Evolutionary conservation across 371 early-diverging fungal genomes (phyloP).

Genomic region (Mortierella sp.): DNA sequence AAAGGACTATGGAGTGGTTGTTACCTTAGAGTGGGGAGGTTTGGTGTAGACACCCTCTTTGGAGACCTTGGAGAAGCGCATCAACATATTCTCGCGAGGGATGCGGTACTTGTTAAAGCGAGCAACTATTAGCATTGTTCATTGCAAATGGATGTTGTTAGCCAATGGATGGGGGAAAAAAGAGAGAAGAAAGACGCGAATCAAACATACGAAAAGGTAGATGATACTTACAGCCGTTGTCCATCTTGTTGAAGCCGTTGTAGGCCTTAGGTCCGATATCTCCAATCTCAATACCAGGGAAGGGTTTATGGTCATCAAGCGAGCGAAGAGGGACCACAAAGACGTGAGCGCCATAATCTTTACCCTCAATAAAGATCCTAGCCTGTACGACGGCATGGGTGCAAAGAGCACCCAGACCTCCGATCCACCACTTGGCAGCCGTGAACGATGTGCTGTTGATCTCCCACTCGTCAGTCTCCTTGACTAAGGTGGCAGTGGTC

Average conservation of each 20-base stretch:
- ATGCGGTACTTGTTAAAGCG: constrained; percentile 67
- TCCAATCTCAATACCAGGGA: constrained; percentile 87
- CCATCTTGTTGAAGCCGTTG: constrained; percentile 75
- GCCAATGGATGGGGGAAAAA: not conserved
- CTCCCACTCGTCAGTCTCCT: constrained; percentile 86
- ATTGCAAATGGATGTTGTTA: not conserved
- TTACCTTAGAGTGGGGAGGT: constrained; percentile 74
- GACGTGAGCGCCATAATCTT: constrained; percentile 84
- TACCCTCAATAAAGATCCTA: constrained; percentile 80
- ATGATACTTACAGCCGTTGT: constrained; percentile 55
- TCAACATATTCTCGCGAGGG: constrained; percentile 80
- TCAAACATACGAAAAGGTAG: not conserved
- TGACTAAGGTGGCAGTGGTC: constrained; percentile 89
- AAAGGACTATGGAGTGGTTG: no score
- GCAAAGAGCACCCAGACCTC: constrained; percentile 67
- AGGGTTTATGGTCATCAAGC: constrained; percentile 76
- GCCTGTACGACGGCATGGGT: constrained; percentile 92
- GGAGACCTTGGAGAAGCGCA: constrained; percentile 78
- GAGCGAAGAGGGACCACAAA: constrained; percentile 90
- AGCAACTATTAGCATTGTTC: constrained; percentile 62
- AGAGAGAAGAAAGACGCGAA: not conserved
- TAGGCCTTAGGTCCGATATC: constrained; percentile 91
- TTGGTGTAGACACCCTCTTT: constrained; percentile 73
- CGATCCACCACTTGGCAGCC: constrained; percentile 91
- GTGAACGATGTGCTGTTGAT: constrained; percentile 87